phyloP scores from a whole-genome alignment of 2,329 filamentous ascomycete genomes.

The Alternaria brassicae region DNA sequence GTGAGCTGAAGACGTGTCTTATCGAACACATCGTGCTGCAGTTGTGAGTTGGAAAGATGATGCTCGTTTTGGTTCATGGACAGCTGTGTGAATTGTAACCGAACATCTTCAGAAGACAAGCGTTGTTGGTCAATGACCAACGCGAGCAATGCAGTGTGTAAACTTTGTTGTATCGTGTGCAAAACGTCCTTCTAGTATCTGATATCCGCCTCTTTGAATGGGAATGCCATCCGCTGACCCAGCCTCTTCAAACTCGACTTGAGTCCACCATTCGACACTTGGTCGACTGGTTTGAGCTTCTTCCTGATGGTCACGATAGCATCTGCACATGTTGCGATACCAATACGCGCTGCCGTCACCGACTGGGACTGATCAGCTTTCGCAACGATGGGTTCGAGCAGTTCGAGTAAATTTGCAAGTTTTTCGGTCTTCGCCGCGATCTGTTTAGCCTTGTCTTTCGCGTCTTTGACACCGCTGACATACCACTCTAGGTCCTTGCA shows the following conservation, averaged over 20 bases:
- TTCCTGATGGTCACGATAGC: rapidly evolving
- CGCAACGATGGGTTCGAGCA: rapidly evolving
- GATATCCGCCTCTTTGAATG: neutral
- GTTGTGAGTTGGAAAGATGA: neutral
- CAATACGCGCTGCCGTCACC: neutral
- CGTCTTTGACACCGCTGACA: neutral
- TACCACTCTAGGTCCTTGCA: neutral
- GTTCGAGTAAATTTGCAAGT: neutral
- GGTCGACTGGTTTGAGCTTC: neutral
- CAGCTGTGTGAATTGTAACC: neutral
- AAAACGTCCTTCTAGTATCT: neutral
- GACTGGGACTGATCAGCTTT: neutral
- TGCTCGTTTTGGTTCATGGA: neutral
- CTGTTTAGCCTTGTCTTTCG: neutral
- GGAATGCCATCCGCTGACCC: neutral
- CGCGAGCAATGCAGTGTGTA: neutral
- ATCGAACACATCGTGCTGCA: neutral
- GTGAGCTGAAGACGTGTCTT: neutral
- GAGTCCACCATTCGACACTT: neutral
- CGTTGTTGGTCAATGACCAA: neutral
- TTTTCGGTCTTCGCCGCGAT: neutral
- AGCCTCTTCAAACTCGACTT: neutral
- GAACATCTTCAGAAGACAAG: neutral
- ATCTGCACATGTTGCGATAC: neutral
- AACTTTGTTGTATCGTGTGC: neutral